Evolutionary conservation across 257 asterid genomes (phyloP).

Genomic region (Solanum commersonii): DNA sequence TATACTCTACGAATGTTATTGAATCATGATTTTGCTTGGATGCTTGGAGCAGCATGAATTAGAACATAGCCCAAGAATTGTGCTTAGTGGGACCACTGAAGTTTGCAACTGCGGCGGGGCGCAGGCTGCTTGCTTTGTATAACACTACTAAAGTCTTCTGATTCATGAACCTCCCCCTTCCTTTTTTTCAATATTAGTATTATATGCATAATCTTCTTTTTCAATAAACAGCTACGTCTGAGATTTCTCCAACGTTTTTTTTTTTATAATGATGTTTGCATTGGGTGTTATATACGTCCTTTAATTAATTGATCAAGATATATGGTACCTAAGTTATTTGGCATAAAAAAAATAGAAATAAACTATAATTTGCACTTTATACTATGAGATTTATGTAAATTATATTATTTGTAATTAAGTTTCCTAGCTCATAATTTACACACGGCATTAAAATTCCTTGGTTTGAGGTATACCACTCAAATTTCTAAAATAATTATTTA

Average conservation of each 20-base stretch:
- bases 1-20: too few relatives aligned
- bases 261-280: not conserved
- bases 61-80: not conserved
- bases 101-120: constrained; percentile 28
- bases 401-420: not conserved
- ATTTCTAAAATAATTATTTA: not conserved
- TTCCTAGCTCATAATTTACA: not conserved
- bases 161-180: not conserved
- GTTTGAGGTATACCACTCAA: not conserved
- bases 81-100: constrained; percentile 7
- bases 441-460: not conserved
- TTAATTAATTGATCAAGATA: not conserved
- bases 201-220: not conserved
- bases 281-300: not conserved
- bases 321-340: not conserved
- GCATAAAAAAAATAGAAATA: too few relatives aligned
- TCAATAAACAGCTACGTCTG: not conserved
- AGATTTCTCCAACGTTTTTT: not conserved
- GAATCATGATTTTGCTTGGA: not conserved
- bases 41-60: not conserved
- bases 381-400: too few relatives aligned
- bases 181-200: not conserved
- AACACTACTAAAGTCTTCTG: not conserved
- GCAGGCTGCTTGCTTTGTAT: not conserved
- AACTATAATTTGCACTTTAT: too few relatives aligned